Percentiles rank a stretch among this genome's conserved stretches.
Evolutionary conservation across 2,329 filamentous ascomycete species (phyloP).

Genomic region (Sporothrix brunneoviolacea): DNA sequence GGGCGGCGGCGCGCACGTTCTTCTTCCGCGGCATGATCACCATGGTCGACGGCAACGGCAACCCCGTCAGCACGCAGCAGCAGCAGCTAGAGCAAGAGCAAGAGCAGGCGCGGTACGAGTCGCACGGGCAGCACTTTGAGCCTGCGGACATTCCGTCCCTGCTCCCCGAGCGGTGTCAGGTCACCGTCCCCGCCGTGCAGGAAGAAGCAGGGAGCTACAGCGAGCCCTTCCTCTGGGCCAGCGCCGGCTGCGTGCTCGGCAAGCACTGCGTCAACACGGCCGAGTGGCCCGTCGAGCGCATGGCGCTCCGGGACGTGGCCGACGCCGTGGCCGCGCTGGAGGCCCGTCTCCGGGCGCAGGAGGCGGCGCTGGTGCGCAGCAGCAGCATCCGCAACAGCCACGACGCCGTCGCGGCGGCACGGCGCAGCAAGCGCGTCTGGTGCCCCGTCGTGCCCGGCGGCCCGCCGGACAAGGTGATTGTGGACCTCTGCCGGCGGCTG

Average conservation of each 20-base stretch:
- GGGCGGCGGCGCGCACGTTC: conserved; percentile 2
- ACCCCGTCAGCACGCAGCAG: background rate
- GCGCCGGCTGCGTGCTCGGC: conserved; percentile 8
- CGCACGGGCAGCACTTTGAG: background rate
- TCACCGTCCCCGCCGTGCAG: background rate
- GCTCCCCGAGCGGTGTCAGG: background rate
- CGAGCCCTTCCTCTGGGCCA: conserved; percentile 4
- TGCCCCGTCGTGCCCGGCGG: background rate
- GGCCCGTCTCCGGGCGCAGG: too few relatives aligned
- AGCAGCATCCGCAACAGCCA: too few relatives aligned
- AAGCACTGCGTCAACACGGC: conserved; percentile 1
- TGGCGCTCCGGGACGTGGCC: too few relatives aligned
- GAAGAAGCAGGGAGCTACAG: too few relatives aligned
- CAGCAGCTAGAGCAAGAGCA: too few relatives aligned
- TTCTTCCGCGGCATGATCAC: conserved; percentile 6
- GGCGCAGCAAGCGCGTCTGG: background rate
- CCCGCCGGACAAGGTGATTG: background rate
- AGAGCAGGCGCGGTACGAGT: too few relatives aligned
- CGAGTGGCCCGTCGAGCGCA: background rate
- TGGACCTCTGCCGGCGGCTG: conserved; percentile 1
- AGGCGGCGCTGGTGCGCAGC: too few relatives aligned
- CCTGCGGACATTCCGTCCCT: background rate
- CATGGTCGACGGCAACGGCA: conserved; percentile 1
- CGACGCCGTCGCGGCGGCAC: too few relatives aligned
- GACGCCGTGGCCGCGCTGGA: too few relatives aligned